Evolutionary conservation across 805 yeast species (phyloP), one percentile per base, ranked within the genome.

Genomic region (Tetrapisispora arboricola): DNA sequence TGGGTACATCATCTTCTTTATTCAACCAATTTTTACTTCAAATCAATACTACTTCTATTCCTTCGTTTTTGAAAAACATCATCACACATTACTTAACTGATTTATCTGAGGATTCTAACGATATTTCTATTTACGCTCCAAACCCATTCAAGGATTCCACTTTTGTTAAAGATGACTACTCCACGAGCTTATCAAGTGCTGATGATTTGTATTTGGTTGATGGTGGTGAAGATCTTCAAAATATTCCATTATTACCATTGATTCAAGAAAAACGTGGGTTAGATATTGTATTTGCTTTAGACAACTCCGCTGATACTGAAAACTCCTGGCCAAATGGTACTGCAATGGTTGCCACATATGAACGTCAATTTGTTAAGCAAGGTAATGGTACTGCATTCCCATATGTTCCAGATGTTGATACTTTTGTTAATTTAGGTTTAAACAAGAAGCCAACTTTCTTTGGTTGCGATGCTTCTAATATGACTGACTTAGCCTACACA

Each of bases 1-100:
- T 84, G 65, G 95, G 94, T 32, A 80, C 95, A 3, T 84, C 95
- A 2, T 82, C 94, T 1, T 69, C 88, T 1, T 63, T 86, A 40
- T 86, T 86, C 68, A 86, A 86, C 58, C 78, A 76, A 56, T 67
- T 81, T 41, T 54, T 84, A 16, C 60, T 80, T 34, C 71, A 72
- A 49, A 58, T 82, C 44, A 77, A 80, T 56, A 57, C 75, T 17
- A 70, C 80, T 1, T 70, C 73, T 19, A 42, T 74, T 2, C 50
- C 70, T 3, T 75, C 78, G 13, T 64, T 65, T 18, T 49, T 79
- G 9, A 64, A 67, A 44, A 58, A 64, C n/a, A 50, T 78, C n/a
- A 65, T 75, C 4, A 54, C 64, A 11, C 53, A 58, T 36, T 65
- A 76, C 49, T 64, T 80, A 41, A 44, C 49, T 4, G 68, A 66